phyloP scores from a whole-genome alignment of 2,329 filamentous ascomycete species.

The Samsoniella hepiali region DNA sequence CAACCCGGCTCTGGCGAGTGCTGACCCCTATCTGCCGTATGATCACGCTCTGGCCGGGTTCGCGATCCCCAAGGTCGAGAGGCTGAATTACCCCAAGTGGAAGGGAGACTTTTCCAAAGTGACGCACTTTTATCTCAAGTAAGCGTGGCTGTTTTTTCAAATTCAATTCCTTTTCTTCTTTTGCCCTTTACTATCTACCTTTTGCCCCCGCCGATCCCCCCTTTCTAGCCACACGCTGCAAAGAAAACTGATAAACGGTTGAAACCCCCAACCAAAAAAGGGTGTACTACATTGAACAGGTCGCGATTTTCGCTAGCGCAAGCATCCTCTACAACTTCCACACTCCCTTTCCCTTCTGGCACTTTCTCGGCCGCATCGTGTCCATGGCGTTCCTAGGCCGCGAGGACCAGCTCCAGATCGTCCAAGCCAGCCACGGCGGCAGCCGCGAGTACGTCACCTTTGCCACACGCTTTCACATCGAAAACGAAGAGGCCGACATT shows the following conservation, averaged over 20 bases:
- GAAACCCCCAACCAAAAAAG: background rate
- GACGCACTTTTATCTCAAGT: background rate
- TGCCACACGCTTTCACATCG: background rate
- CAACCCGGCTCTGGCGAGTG: background rate
- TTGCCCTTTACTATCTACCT: background rate
- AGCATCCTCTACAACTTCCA: background rate
- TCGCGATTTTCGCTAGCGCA: background rate
- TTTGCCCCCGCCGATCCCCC: background rate
- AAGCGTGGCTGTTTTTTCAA: background rate
- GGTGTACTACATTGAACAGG: background rate
- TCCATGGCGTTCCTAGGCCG: background rate
- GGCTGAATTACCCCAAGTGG: background rate
- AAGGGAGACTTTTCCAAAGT: background rate
- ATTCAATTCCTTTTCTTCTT: background rate
- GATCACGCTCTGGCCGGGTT: background rate
- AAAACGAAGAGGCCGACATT: background rate
- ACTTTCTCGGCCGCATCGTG: constrained; percentile 8
- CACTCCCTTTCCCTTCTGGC: background rate
- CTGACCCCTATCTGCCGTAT: background rate
- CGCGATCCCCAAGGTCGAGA: background rate
- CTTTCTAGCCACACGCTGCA: background rate
- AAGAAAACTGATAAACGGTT: background rate
- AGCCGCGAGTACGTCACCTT: background rate
- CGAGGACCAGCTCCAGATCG: background rate
- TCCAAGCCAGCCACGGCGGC: background rate